Percentiles rank a stretch among this genome's conserved stretches.
These are phyloP conservation scores for Lentinula edodes DNA, from an alignment of 768 basidiomycete genomes.

Conservation along the genomic window DNA sequence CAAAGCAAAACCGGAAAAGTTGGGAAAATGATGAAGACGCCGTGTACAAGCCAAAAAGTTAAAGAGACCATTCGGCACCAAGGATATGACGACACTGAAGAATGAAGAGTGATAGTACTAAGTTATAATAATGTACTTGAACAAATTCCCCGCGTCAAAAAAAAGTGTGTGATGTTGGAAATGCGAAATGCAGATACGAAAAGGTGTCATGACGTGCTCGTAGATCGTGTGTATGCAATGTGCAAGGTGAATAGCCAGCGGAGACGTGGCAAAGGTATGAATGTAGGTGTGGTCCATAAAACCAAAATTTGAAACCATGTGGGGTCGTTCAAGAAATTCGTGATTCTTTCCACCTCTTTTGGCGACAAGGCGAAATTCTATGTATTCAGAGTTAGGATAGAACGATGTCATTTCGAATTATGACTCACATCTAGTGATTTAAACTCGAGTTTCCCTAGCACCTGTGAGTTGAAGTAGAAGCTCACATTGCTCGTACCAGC, in stretches of 20 bases:
- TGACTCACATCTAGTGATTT: neutral
- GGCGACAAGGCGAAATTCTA: neutral
- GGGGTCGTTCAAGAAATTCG: too few species aligned
- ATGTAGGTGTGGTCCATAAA: too few species aligned
- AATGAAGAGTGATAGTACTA: neutral
- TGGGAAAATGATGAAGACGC: neutral
- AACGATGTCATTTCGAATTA: neutral
- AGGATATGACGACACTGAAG: too few species aligned
- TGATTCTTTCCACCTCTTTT: too few species aligned
- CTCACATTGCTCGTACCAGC: slow-evolving; percentile 5
- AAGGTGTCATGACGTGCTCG: neutral
- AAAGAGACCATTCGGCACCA: too few species aligned
- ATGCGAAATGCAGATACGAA: neutral
- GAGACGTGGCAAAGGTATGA: too few species aligned
- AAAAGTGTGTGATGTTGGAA: neutral
- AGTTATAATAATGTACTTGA: neutral
- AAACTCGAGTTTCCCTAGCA: neutral
- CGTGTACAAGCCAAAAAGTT: neutral
- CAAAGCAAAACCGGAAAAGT: neutral
- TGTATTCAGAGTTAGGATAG: neutral
- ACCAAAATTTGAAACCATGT: too few species aligned
- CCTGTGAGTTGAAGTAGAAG: neutral
- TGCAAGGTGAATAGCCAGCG: too few species aligned
- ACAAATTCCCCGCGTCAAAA: neutral
- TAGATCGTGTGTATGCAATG: neutral